These are phyloP conservation scores for Pseudocercospora crystallina DNA, from an alignment of 2,329 filamentous ascomycete species.

Conservation along the genomic window DNA sequence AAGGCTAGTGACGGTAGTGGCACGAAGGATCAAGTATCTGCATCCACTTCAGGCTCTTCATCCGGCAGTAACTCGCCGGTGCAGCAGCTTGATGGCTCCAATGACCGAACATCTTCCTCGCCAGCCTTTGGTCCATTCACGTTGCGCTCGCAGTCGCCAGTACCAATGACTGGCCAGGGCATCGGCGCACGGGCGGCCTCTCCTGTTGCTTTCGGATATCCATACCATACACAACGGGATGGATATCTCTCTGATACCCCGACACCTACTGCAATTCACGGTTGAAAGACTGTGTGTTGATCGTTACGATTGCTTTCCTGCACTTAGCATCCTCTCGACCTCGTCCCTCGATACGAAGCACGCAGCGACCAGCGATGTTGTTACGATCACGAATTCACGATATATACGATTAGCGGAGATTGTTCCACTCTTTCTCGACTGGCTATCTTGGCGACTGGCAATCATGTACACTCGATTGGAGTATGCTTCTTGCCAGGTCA, in stretches of 20 bases:
- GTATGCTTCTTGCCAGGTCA: background rate
- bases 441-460: background rate
- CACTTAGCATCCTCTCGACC: slow-evolving; percentile 15
- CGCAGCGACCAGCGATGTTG: slow-evolving; percentile 18
- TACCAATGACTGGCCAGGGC: slow-evolving; percentile 27
- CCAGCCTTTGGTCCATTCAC: slow-evolving; percentile 28
- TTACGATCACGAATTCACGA: slow-evolving; percentile 22
- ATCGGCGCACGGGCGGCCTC: slow-evolving; percentile 30
- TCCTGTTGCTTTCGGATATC: slow-evolving; percentile 38
- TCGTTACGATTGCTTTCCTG: slow-evolving; percentile 17
- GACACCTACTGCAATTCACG: slow-evolving; percentile 37
- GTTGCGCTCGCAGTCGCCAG: slow-evolving; percentile 36
- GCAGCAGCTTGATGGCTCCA: slow-evolving; percentile 30
- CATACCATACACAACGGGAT: slow-evolving; percentile 35
- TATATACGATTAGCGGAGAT: slow-evolving; percentile 17
- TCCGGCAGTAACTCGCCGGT: slow-evolving; percentile 28
- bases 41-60: slow-evolving; percentile 22
- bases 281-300: slow-evolving; percentile 24
- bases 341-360: slow-evolving; percentile 21
- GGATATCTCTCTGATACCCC: slow-evolving; percentile 36
- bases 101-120: slow-evolving; percentile 22
- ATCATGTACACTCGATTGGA: background rate
- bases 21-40: slow-evolving; percentile 7
- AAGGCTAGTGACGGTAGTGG: background rate
- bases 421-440: background rate